Conservation (phyloP, 1,284 basidiomycete genomes). For the Phlebopus sp. region DNA sequence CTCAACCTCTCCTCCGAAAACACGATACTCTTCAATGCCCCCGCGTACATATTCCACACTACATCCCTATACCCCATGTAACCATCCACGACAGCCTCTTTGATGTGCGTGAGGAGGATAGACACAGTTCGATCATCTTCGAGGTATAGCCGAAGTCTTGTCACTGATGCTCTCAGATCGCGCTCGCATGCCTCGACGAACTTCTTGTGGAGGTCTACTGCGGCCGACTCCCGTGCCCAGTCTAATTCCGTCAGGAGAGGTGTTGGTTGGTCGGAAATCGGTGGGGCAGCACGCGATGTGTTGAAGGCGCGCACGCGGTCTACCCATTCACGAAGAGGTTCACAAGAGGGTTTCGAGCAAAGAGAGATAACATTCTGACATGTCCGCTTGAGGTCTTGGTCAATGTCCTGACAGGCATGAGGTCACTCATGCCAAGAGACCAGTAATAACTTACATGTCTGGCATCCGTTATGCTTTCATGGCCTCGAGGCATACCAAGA, state of each 20-base stretch:
- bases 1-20: constrained; percentile 37
- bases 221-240: constrained; percentile 49
- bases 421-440: neutral
- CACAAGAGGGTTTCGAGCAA: constrained; percentile 51
- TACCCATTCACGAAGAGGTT: constrained; percentile 59
- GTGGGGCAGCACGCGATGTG: constrained; percentile 17
- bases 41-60: constrained; percentile 40
- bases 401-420: constrained; percentile 60
- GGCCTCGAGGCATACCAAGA: constrained; percentile 56
- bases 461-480: constrained; percentile 57
- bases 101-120: constrained; percentile 74
- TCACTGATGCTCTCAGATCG: constrained; percentile 55
- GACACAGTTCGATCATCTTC: constrained; percentile 75
- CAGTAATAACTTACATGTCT: constrained; percentile 54
- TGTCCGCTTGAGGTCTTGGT: constrained; percentile 74
- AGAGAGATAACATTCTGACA: constrained; percentile 80
- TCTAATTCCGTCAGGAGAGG: constrained; percentile 31
- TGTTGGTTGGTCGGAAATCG: constrained; percentile 12
- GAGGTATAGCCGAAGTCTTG: constrained; percentile 68
- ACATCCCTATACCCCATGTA: constrained; percentile 68
- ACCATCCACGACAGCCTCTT: constrained; percentile 69
- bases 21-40: constrained; percentile 34
- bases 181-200: constrained; percentile 53
- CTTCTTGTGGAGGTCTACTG: constrained; percentile 47
- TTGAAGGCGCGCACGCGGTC: constrained; percentile 43